Evolutionary conservation across 495 filamentous ascomycete species (phyloP).

Genomic region (Penicillium turbatum): DNA sequence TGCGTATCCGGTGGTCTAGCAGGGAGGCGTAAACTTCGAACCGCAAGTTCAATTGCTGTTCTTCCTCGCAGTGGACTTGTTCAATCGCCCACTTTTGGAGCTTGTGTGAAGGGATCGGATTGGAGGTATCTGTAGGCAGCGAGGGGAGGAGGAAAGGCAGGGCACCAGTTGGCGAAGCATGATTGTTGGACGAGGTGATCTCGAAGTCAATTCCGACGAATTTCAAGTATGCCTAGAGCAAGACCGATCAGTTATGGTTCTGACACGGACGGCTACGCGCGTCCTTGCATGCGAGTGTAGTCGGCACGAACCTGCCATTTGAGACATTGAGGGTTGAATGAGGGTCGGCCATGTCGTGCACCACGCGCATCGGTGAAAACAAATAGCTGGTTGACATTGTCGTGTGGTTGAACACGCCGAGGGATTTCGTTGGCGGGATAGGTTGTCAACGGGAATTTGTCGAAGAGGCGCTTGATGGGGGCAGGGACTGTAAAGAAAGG

Average conservation of each 20-base stretch:
- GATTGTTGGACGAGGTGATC: conserved; percentile 76
- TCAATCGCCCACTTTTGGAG: conserved; percentile 66
- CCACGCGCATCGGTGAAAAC: conserved; percentile 68
- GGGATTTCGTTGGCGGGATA: conserved; percentile 80
- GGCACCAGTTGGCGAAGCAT: conserved; percentile 82
- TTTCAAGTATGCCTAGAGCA: conserved; percentile 71
- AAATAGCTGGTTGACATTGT: conserved; percentile 60
- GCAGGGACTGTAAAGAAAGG: conserved; percentile 64
- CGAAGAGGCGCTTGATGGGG: conserved; percentile 76
- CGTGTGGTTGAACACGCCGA: conserved; percentile 49
- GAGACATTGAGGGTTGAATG: conserved; percentile 89
- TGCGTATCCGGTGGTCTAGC: conserved; percentile 74
- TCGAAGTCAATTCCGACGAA: conserved; percentile 67
- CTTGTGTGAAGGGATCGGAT: conserved; percentile 59
- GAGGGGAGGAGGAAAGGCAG: conserved; percentile 80
- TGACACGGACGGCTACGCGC: neutral
- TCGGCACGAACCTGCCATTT: conserved; percentile 81
- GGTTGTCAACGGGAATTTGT: conserved; percentile 70
- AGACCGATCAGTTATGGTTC: conserved; percentile 4
- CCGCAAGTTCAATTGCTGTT: conserved; percentile 53
- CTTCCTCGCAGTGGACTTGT: conserved; percentile 43
- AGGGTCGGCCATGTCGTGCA: conserved; percentile 60
- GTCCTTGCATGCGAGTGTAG: neutral
- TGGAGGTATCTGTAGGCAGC: conserved; percentile 24
- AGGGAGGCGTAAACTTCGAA: conserved; percentile 78